These are phyloP conservation scores for Ottelia alismoides DNA, from an alignment of 106 monocot species.

Conservation along the genomic window DNA sequence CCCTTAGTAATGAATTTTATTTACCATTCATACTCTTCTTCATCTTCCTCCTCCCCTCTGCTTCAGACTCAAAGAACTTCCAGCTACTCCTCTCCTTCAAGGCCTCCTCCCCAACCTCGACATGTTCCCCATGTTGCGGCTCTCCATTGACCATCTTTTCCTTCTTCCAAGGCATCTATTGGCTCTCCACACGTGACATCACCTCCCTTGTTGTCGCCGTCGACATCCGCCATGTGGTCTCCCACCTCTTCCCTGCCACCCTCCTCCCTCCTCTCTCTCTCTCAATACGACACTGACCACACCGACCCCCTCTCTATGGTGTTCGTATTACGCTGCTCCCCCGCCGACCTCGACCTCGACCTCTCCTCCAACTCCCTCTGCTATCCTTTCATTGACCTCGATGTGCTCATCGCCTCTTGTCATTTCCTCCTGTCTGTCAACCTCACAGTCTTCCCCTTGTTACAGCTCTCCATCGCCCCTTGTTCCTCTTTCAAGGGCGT, in stretches of 20 bases:
- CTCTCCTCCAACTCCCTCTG: slow-evolving; percentile 37
- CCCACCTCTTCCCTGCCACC: slow-evolving; percentile 34
- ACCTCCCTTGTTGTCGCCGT: slow-evolving; percentile 25
- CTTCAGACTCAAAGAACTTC: slow-evolving; percentile 7
- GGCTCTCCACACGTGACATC: slow-evolving; percentile 14
- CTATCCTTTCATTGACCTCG: slow-evolving; percentile 36
- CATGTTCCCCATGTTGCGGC: slow-evolving; percentile 30
- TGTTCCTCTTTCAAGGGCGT: no score
- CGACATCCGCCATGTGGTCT: slow-evolving; percentile 26
- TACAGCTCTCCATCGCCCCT: no score
- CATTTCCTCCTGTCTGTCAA: slow-evolving; percentile 22
- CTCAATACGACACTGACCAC: slow-evolving; percentile 33
- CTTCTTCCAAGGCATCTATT: slow-evolving; percentile 47
- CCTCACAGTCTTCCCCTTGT: no score
- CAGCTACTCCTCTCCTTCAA: slow-evolving; percentile 50
- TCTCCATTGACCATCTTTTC: slow-evolving; percentile 25
- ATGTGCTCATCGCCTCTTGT: slow-evolving; percentile 15
- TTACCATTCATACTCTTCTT: no score
- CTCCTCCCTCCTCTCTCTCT: slow-evolving; percentile 25
- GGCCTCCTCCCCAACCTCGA: slow-evolving; percentile 32
- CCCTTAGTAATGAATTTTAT: no score
- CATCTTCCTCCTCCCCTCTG: slow-evolving; percentile 1
- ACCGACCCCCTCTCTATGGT: slow-evolving; percentile 21
- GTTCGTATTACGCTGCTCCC: slow-evolving; percentile 21
- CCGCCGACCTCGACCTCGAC: slow-evolving; percentile 25